These are phyloP conservation scores for Dothiorella sarmentorum DNA, from an alignment of 2,329 filamentous ascomycete genomes.

Conservation along the genomic window DNA sequence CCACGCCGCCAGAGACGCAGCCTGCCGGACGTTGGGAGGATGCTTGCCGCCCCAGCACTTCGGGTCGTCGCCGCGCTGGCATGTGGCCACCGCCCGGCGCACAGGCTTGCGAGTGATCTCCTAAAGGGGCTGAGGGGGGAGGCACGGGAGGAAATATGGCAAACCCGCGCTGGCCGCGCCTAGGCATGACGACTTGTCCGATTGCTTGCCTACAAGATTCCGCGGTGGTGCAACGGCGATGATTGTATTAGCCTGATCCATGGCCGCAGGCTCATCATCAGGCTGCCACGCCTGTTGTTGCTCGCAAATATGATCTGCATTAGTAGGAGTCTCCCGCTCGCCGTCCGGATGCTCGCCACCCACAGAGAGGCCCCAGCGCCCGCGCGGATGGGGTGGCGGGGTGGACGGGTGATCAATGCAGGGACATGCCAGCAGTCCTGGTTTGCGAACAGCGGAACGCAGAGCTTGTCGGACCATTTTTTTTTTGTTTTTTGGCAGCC, in stretches of 20 bases:
- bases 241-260: not conserved
- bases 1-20: slow-evolving; percentile 8
- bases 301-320: slow-evolving; percentile 15
- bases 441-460: not conserved
- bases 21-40: slow-evolving; percentile 14
- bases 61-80: not conserved
- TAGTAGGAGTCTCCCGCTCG: slow-evolving; percentile 8
- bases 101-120: slow-evolving; percentile 5
- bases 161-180: slow-evolving; percentile 5
- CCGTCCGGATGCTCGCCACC: slow-evolving; percentile 15
- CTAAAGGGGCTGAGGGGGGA: not conserved
- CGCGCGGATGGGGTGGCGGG: slow-evolving; percentile 15
- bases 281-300: too few relatives aligned
- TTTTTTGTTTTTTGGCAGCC: slow-evolving; percentile 12
- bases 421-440: slow-evolving; percentile 16
- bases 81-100: slow-evolving; percentile 2
- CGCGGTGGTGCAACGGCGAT: not conserved
- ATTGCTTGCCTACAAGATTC: not conserved
- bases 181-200: not conserved
- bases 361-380: slow-evolving; percentile 7
- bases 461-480: slow-evolving; percentile 11
- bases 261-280: not conserved
- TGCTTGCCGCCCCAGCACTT: not conserved
- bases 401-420: slow-evolving; percentile 19
- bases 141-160: not conserved